Evolutionary conservation across 2,329 filamentous ascomycete genomes (phyloP).

Genomic region (Colletotrichum sp.): DNA sequence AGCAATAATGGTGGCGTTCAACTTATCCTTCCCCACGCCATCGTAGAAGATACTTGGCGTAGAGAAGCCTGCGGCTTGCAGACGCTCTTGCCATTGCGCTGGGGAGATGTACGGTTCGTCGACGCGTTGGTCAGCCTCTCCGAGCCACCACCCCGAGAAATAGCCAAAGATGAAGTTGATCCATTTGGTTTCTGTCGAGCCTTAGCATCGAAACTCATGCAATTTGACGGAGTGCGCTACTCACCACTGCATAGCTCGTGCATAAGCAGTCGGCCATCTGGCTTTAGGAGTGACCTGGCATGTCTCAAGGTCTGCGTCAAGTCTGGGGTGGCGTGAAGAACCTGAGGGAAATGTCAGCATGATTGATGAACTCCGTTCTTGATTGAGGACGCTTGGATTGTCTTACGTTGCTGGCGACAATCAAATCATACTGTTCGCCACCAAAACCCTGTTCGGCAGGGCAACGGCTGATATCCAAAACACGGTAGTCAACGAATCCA

Average conservation of each 20-base stretch:
- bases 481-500: background rate
- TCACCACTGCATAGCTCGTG: background rate
- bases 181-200: conserved; percentile 18
- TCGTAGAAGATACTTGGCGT: background rate
- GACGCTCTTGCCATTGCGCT: background rate
- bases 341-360: background rate
- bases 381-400: background rate
- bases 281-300: background rate
- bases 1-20: background rate
- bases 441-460: conserved; percentile 34
- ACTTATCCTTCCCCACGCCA: background rate
- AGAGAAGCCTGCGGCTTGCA: background rate
- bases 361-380: background rate
- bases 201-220: background rate
- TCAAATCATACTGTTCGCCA: conserved; percentile 36
- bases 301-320: background rate
- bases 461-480: conserved; percentile 30
- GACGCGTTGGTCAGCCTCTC: conserved; percentile 27
- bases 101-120: conserved; percentile 28
- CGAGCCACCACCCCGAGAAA: conserved; percentile 27
- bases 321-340: conserved; percentile 1
- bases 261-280: background rate
- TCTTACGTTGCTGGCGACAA: conserved; percentile 37
- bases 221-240: background rate
- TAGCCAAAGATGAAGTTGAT: conserved; percentile 33